These are phyloP conservation scores for Crucihimalaya himalaica DNA, from an alignment of 345 rosid species.

Conservation along the genomic window DNA sequence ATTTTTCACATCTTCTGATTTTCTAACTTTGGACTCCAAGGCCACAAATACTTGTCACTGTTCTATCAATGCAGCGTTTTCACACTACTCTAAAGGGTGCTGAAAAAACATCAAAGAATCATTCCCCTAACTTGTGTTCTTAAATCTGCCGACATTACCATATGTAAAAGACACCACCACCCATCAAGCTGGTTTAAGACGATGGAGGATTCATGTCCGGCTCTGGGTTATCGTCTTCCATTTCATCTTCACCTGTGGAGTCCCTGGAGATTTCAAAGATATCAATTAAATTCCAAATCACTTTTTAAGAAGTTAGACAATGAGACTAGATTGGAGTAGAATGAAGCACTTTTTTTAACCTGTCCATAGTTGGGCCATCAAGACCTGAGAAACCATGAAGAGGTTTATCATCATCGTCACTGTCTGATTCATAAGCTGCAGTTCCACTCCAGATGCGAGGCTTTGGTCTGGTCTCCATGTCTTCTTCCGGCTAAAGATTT, in stretches of 20 bases:
- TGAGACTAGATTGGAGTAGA: slow-evolving; percentile 1
- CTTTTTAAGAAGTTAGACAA: slow-evolving; percentile 1
- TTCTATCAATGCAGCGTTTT: slow-evolving; percentile 18
- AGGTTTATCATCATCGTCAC: slow-evolving; percentile 68
- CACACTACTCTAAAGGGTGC: neutral
- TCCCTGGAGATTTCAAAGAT: slow-evolving; percentile 23
- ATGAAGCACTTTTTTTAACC: slow-evolving; percentile 21
- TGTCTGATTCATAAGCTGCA: slow-evolving; percentile 73
- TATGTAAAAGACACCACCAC: slow-evolving; percentile 21
- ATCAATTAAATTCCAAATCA: neutral
- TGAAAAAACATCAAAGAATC: slow-evolving; percentile 22
- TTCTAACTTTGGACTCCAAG: neutral
- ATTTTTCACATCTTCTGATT: slow-evolving; percentile 22
- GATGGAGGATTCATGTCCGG: slow-evolving; percentile 35
- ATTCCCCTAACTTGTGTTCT: slow-evolving; percentile 12
- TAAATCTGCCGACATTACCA: slow-evolving; percentile 2
- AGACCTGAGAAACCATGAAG: slow-evolving; percentile 41
- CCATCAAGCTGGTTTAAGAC: slow-evolving; percentile 29
- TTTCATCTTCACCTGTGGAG: slow-evolving; percentile 46
- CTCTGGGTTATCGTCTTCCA: slow-evolving; percentile 50
- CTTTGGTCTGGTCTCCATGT: slow-evolving; percentile 48
- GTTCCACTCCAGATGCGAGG: slow-evolving; percentile 86
- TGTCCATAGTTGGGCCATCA: slow-evolving; percentile 44
- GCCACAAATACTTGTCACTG: neutral
- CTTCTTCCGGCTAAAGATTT: slow-evolving; percentile 39